A percentile compares a stretch with the other conserved stretches of the same genome.
These are phyloP conservation scores for Parietichytrium sp. DNA, from an alignment of 108 stramenopile species.

Conservation along the genomic window DNA sequence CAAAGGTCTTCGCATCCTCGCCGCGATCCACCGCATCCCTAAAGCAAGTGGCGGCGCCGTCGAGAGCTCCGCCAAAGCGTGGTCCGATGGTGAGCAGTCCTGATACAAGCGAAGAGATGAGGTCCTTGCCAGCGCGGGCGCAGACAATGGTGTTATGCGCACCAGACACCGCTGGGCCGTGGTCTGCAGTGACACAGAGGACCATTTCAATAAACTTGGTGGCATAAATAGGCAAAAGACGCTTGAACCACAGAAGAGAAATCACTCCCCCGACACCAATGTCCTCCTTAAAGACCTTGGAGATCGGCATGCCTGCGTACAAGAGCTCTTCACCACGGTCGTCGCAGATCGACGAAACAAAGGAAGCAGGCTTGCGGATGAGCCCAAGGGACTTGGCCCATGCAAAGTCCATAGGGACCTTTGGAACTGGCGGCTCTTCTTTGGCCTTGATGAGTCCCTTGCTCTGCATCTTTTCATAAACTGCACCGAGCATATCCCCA, in stretches of 20 bases:
- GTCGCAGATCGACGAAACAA: slow-evolving; percentile 83
- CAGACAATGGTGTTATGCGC: slow-evolving; percentile 90
- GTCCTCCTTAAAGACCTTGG: slow-evolving; percentile 74
- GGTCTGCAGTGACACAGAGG: slow-evolving; percentile 82
- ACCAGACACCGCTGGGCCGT: slow-evolving; percentile 78
- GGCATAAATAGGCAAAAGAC: slow-evolving; percentile 77
- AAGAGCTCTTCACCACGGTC: slow-evolving; percentile 83
- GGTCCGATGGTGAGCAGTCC: slow-evolving; percentile 85
- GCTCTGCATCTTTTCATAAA: slow-evolving; percentile 49
- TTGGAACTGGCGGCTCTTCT: slow-evolving; percentile 68
- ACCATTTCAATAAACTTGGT: slow-evolving; percentile 90
- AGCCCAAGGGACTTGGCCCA: slow-evolving; percentile 86
- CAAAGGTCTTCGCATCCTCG: slow-evolving; percentile 68
- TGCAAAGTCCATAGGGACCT: slow-evolving; percentile 82
- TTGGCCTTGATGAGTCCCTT: slow-evolving; percentile 56
- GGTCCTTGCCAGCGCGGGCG: slow-evolving; percentile 83
- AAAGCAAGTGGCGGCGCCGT: slow-evolving; percentile 76
- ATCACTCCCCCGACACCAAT: slow-evolving; percentile 82
- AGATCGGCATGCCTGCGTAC: slow-evolving; percentile 82
- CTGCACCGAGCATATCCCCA: slow-evolving; percentile 49
- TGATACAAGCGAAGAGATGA: slow-evolving; percentile 77
- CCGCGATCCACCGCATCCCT: slow-evolving; percentile 71
- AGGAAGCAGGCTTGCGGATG: slow-evolving; percentile 84
- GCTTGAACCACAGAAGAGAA: slow-evolving; percentile 83
- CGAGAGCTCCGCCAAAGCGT: slow-evolving; percentile 85